Evolutionary conservation across 2,329 filamentous ascomycete genomes (phyloP).

Genomic region (Exophiala lecanii-corni): DNA sequence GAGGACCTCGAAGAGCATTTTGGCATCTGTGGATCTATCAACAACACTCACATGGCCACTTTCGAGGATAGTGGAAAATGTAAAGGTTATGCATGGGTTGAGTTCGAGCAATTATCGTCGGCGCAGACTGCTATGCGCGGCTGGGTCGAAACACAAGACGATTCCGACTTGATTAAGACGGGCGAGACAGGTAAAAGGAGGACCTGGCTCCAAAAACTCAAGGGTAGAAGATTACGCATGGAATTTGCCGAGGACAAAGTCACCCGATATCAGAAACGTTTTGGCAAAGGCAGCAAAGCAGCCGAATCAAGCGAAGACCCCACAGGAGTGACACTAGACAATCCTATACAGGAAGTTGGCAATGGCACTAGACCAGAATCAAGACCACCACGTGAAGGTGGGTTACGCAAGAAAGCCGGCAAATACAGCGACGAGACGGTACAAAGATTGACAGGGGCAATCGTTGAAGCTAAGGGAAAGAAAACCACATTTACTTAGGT

Average conservation of each 20-base stretch:
- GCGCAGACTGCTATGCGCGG: constrained; percentile 75
- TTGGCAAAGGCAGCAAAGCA: constrained; percentile 63
- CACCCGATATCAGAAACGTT: constrained; percentile 88
- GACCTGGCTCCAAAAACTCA: constrained; percentile 81
- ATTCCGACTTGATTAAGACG: constrained; percentile 37
- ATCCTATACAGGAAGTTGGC: constrained; percentile 3
- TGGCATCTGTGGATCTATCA: constrained; percentile 74
- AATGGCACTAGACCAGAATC: background rate
- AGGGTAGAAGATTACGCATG: constrained; percentile 75
- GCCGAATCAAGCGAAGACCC: constrained; percentile 21
- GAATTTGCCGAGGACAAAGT: constrained; percentile 92
- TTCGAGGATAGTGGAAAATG: constrained; percentile 98
- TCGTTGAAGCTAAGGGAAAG: constrained; percentile 72
- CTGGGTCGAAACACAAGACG: constrained; percentile 61
- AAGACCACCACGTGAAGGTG: background rate
- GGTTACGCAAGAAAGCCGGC: constrained; percentile 34
- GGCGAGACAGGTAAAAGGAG: constrained; percentile 45
- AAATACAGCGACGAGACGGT: constrained; percentile 49
- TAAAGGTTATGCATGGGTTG: constrained; percentile 95
- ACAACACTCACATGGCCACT: constrained; percentile 81
- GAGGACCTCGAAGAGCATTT: constrained; percentile 80
- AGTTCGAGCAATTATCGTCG: constrained; percentile 73
- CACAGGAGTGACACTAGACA: constrained; percentile 3
- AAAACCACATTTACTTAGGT: constrained; percentile 73
- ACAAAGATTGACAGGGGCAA: constrained; percentile 68